A percentile compares a stretch with the other conserved stretches of the same genome.
Evolutionary conservation across 768 basidiomycete species (phyloP).

Genomic region (Pisolithus microcarpus): DNA sequence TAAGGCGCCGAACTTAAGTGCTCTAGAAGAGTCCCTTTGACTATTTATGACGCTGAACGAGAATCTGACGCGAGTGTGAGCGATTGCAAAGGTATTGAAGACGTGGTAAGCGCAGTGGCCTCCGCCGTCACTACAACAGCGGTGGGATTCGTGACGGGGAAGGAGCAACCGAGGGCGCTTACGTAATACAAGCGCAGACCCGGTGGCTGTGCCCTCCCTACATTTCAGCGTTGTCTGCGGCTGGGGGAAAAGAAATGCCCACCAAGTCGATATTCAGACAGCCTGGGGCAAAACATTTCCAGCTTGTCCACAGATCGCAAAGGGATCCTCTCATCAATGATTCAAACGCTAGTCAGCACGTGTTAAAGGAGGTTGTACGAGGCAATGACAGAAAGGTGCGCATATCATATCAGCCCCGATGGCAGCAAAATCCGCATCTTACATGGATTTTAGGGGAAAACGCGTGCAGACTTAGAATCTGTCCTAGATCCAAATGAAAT

Average conservation of each 20-base stretch:
- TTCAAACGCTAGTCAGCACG: conserved; percentile 78
- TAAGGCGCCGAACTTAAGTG: not conserved
- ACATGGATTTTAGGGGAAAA: conserved; percentile 53
- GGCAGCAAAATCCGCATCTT: conserved; percentile 17
- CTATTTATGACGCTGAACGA: not conserved
- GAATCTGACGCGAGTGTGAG: not conserved
- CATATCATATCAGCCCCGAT: not conserved
- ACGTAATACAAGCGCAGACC: conserved; percentile 17
- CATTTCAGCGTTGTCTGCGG: not conserved
- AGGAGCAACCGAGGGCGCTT: conserved; percentile 23
- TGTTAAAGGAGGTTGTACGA: conserved; percentile 78
- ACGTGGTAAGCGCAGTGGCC: conserved; percentile 7
- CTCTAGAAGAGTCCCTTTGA: not conserved
- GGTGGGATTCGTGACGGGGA: conserved; percentile 20
- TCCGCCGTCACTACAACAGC: conserved; percentile 12
- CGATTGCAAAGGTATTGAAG: conserved; percentile 2
- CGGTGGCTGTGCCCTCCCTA: conserved; percentile 6
- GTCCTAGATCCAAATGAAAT: conserved; percentile 43
- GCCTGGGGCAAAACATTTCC: conserved; percentile 88
- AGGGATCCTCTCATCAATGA: conserved; percentile 94
- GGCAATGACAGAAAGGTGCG: conserved; percentile 63
- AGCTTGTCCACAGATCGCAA: conserved; percentile 94
- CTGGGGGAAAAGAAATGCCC: conserved; percentile 44
- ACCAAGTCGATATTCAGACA: conserved; percentile 84
- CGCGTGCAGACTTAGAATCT: conserved; percentile 72